These are phyloP conservation scores for Phytophthora quininea DNA, from an alignment of 352 stramenopile genomes.

Conservation along the genomic window DNA sequence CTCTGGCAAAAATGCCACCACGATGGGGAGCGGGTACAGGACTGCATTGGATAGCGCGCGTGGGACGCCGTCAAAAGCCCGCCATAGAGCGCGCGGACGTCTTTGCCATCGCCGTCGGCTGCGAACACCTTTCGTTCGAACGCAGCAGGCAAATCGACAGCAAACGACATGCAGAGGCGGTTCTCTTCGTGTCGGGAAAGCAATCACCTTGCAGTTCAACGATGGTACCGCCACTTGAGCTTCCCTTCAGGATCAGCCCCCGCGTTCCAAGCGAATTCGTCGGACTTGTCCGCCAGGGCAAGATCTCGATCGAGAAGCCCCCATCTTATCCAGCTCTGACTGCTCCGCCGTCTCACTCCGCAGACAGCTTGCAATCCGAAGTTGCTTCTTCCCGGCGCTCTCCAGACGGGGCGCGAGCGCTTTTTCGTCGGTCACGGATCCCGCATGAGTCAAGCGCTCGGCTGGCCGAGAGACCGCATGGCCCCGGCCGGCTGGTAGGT, in stretches of 20 bases:
- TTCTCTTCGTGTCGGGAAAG: neutral
- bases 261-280: too few relatives aligned
- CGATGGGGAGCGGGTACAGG: neutral
- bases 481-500: neutral
- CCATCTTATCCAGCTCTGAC: too few relatives aligned
- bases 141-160: neutral
- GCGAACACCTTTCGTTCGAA: too few relatives aligned
- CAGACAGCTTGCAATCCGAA: neutral
- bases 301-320: too few relatives aligned
- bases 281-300: too few relatives aligned
- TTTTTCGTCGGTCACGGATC: conserved; percentile 1
- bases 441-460: conserved; percentile 2
- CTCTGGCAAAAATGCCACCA: neutral
- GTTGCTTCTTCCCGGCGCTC: neutral
- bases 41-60: too few relatives aligned
- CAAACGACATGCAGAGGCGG: neutral
- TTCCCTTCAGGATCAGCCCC: too few relatives aligned
- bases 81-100: neutral
- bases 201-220: neutral
- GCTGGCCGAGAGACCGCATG: conserved; percentile 1
- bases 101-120: neutral
- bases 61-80: neutral
- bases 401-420: conserved; percentile 2
- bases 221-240: neutral
- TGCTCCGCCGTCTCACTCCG: neutral